Conservation (phyloP, 768 basidiomycete genomes). For the Leucocoprinus leucothites region DNA sequence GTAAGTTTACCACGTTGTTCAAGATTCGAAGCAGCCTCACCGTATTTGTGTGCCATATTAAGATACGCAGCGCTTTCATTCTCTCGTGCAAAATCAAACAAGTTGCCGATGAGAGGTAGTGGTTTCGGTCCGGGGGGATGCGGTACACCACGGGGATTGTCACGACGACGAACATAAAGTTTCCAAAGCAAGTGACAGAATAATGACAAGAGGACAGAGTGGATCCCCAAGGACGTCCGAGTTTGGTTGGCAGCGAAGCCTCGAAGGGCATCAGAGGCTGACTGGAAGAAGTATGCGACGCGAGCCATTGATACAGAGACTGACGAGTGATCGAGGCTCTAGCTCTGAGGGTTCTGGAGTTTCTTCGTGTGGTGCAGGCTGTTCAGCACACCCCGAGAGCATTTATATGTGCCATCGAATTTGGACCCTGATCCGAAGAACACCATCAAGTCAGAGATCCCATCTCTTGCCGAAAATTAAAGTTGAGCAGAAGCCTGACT, state of each 20-base stretch:
- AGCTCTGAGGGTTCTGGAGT: background rate
- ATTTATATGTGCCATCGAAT: constrained; percentile 1
- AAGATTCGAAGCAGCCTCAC: constrained; percentile 20
- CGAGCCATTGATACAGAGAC: background rate
- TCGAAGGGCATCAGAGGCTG: background rate
- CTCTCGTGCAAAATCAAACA: constrained; percentile 41
- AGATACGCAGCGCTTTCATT: constrained; percentile 39
- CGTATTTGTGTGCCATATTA: constrained; percentile 37
- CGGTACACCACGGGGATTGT: constrained; percentile 28
- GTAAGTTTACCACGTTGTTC: background rate
- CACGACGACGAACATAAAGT: constrained; percentile 8
- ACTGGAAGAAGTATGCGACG: background rate
- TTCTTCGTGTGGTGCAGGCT: background rate
- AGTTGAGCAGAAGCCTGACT: too few species aligned
- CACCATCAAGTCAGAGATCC: background rate
- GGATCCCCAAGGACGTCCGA: constrained; percentile 5
- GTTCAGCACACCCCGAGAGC: background rate
- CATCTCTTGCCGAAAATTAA: background rate
- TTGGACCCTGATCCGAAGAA: constrained; percentile 1
- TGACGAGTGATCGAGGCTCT: background rate
- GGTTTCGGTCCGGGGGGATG: constrained; percentile 55
- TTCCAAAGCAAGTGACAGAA: constrained; percentile 5
- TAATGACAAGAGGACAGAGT: background rate
- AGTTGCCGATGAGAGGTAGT: constrained; percentile 51
- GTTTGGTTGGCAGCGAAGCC: constrained; percentile 4